Evolutionary conservation across 805 yeast species (phyloP).

Genomic region (Hanseniaspora occidentalis): DNA sequence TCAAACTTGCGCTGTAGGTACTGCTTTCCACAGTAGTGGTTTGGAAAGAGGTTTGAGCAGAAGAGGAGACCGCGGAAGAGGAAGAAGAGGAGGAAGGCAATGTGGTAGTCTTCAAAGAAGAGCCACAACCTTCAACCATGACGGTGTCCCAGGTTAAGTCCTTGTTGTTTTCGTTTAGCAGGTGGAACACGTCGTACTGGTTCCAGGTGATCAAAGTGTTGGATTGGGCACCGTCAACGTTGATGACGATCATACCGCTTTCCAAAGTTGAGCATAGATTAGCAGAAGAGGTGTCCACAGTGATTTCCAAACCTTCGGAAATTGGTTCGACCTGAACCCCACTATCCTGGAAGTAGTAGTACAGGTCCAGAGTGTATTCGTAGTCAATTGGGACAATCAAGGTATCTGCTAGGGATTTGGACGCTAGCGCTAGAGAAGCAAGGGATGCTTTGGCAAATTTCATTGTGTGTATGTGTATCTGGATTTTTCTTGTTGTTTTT

Average conservation of each 20-base stretch:
- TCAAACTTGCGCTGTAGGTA: no score
- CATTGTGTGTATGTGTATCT: neutral
- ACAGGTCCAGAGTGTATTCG: constrained; percentile 14
- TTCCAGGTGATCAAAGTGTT: constrained; percentile 16
- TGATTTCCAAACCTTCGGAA: constrained; percentile 13
- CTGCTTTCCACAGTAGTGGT: no score
- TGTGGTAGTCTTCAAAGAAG: neutral
- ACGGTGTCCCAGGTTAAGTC: constrained; percentile 12
- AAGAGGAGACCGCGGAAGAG: neutral
- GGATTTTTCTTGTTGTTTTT: neutral
- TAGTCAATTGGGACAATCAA: constrained; percentile 10
- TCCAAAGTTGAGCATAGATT: constrained; percentile 12
- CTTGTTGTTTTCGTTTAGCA: constrained; percentile 8
- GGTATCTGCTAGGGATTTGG: constrained; percentile 9
- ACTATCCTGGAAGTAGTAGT: constrained; percentile 11
- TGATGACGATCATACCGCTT: constrained; percentile 16
- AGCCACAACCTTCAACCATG: constrained; percentile 12
- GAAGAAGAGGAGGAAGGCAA: constrained; percentile 2
- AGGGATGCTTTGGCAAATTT: neutral
- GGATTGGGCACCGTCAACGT: constrained; percentile 9
- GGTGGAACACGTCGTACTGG: constrained; percentile 15
- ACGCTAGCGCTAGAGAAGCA: constrained; percentile 10
- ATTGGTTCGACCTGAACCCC: constrained; percentile 10
- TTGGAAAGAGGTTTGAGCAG: constrained; percentile 1
- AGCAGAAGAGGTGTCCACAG: constrained; percentile 10